Evolutionary conservation across 2,329 filamentous ascomycete species (phyloP), one percentile per base, ranked within the genome.

Genomic region (Cordyceps farinosa): DNA sequence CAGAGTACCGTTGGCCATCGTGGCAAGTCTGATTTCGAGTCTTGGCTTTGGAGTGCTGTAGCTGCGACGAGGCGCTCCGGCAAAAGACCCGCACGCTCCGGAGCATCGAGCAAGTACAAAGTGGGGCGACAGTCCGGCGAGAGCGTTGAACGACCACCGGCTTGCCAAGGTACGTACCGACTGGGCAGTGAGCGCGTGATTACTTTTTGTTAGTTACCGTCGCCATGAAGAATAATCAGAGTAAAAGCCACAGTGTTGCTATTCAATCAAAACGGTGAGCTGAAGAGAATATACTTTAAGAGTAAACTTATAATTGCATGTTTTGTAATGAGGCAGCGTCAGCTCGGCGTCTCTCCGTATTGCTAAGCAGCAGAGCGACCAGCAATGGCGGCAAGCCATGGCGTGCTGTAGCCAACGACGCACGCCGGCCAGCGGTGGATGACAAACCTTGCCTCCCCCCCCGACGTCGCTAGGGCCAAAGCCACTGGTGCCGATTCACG

Each of bases 101-200:
- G 59, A 61, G 50, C 50, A 34, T 53, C 50, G 48, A 61, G 48
- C n/a, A n/a, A 44, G 27, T 36, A 7, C 22, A 51, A 22, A 27
- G 48, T 61, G 58, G 58, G 58, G 36, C 58, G 36, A 45, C 36
- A n/a, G 38, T 45, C 48, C 48, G 58, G 58, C 58, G 44, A 61
- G n/a, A 30, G 59, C 59, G 36, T 52, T 45, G 17, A 6, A 42
- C 13, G 15, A 32, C 22, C 30, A 32, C 27, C 10, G 22, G 27
- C 3, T 32, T 6, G 45, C 27, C 13, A 42, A 22, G 27, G 40
- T 56, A 55, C 52, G 47, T 52, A 52, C 47, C 17, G 29, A 22
- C 5, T 13, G 22, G 27, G 15, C 17, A n/a, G 22, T 1, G 29
- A 36, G 34, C 47, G 36, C 9, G 47, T 60, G 57, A 60, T 51